Evolutionary conservation across 2,329 filamentous ascomycete species (phyloP), one percentile per base, ranked within the genome.

Genomic region (Ascochyta lentis): DNA sequence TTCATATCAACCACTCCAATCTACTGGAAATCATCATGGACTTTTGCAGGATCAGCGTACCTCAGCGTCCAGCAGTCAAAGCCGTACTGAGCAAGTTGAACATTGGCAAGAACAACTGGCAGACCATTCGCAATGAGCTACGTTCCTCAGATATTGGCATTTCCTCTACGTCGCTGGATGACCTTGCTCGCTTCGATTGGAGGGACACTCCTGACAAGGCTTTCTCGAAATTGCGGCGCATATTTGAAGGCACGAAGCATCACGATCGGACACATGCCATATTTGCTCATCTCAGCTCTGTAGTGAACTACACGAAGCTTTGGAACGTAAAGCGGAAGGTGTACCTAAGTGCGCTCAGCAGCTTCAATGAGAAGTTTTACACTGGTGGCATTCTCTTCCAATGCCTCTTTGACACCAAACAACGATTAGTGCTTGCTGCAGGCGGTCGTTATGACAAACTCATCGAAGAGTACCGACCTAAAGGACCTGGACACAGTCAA

Each of bases 381-480:
- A 81, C 85, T 16, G 72, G 73, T 1, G 93, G 93, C 7, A 81
- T 98, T 26, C 80, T 98, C 39, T 98, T 99, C 72, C 91, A 96
- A 58, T 97, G 92, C 68, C 79, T 97, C 2, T 92, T 93, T 61
- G 94, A 98, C 72, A 88, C 85, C 59, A 96, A 92, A 72, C 85
- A 89, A 58, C 80, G 81, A 65, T 89, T 95, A 64, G 91, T 98
- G 0, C 92, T 98, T 69, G 95, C 94, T 6, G 95, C 93, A 29
- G 95, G 96, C 46, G 95, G 95, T 2, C 86, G 95, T 44, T 99
- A 99, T 72, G 96, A 99, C 72, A 86, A 87, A 43, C 79, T 99
- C 19, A 94, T 99, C 61, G 87, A 88, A 71, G 90, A 96, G 58
- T 90, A 96, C 69, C 85, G 88, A 8, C 90, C 90, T 5, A 89